Conservation (phyloP, 352 stramenopile genomes). For the Blastocystis sp. region DNA sequence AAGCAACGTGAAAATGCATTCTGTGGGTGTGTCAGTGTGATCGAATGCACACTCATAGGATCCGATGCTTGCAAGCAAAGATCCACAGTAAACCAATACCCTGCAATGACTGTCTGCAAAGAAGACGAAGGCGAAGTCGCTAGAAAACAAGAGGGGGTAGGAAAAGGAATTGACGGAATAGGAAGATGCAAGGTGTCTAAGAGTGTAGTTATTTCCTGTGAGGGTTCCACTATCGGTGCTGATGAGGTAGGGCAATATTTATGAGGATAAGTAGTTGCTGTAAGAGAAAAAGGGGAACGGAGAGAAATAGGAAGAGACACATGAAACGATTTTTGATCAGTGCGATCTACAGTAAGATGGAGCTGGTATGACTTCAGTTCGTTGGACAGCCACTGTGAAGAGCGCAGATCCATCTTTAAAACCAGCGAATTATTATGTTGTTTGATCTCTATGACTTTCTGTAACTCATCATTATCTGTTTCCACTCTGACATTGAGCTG, state of each 20-base stretch:
- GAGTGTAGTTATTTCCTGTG: not conserved
- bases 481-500: not conserved
- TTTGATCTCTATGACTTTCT: not conserved
- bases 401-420: not conserved
- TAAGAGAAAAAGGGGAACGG: not conserved
- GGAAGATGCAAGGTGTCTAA: not conserved
- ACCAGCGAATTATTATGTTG: not conserved
- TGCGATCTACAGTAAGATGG: not conserved
- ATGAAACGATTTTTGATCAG: not conserved
- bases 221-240: not conserved
- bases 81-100: not conserved
- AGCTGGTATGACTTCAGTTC: not conserved
- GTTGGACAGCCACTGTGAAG: not conserved
- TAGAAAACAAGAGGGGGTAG: not conserved
- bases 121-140: not conserved
- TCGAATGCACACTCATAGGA: not conserved
- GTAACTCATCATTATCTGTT: not conserved
- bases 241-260: not conserved
- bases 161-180: not conserved
- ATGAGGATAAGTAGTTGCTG: not conserved
- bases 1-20: not conserved
- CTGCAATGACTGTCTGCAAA: not conserved
- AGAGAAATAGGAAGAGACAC: not conserved
- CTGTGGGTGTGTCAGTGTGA: not conserved
- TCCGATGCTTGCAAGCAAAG: not conserved